Evolutionary conservation across 2,329 filamentous ascomycete species (phyloP).

Genomic region (Aspergillus sojae): DNA sequence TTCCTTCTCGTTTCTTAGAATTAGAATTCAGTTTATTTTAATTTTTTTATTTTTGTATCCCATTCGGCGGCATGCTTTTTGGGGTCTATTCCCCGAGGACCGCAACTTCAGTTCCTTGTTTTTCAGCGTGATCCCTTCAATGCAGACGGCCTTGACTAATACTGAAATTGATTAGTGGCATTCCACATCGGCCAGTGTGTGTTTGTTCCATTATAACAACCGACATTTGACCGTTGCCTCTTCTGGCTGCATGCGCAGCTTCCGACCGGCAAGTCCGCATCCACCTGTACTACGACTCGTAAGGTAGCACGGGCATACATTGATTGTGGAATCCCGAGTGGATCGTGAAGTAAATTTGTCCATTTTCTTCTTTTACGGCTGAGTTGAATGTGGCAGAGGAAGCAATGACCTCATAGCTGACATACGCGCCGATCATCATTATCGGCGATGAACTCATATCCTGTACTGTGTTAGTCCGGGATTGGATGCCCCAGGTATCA

Average conservation of each 20-base stretch:
- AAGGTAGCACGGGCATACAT: slow-evolving; percentile 9
- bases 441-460: slow-evolving; percentile 4
- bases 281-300: slow-evolving; percentile 5
- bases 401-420: neutral
- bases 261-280: slow-evolving; percentile 14
- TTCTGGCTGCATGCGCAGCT: slow-evolving; percentile 26
- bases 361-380: neutral
- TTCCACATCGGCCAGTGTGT: slow-evolving; percentile 4
- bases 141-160: neutral
- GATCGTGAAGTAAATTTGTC: neutral
- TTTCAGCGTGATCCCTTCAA: neutral
- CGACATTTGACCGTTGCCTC: slow-evolving; percentile 20
- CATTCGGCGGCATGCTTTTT: neutral
- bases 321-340: neutral
- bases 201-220: neutral
- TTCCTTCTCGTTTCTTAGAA: neutral
- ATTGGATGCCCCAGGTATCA: neutral
- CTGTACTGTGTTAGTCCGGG: slow-evolving; percentile 3
- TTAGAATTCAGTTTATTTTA: too few relatives aligned
- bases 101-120: neutral
- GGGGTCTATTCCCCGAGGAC: neutral
- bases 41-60: neutral
- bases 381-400: neutral
- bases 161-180: neutral
- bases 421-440: neutral